Percentiles rank a stretch among this genome's conserved stretches.
Evolutionary conservation across 768 basidiomycete species (phyloP).

Genomic region (Russula abietina): DNA sequence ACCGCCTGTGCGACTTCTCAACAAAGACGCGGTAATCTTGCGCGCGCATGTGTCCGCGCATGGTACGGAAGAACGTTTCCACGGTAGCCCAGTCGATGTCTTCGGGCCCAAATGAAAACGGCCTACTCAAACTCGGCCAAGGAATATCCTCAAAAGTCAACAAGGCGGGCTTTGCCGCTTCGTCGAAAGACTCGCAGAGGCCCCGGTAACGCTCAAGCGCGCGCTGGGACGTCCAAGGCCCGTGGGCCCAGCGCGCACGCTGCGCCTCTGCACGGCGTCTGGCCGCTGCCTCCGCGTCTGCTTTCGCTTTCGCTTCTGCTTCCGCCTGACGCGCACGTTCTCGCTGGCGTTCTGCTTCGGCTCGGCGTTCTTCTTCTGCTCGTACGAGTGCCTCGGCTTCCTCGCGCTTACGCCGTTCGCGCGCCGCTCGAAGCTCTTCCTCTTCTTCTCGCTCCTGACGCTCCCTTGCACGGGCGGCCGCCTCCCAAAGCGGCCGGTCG

Average conservation of each 20-base stretch:
- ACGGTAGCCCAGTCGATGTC: constrained; percentile 69
- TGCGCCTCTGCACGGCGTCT: constrained; percentile 43
- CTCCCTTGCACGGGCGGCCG: constrained; percentile 35
- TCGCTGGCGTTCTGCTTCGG: constrained; percentile 28
- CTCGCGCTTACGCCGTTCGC: constrained; percentile 26
- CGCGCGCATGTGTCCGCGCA: constrained; percentile 45
- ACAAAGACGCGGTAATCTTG: constrained; percentile 63
- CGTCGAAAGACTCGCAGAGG: constrained; percentile 59
- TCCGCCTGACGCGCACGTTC: constrained; percentile 25
- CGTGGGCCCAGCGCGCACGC: constrained; percentile 47
- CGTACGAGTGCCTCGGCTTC: constrained; percentile 32
- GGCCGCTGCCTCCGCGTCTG: constrained; percentile 26
- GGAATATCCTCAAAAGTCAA: constrained; percentile 60
- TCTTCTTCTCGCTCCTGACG: constrained; percentile 28
- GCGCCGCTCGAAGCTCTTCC: constrained; percentile 26
- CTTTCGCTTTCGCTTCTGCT: not conserved
- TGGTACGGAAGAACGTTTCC: constrained; percentile 59
- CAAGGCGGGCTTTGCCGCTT: constrained; percentile 42
- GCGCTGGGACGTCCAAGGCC: constrained; percentile 56
- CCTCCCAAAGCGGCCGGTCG: constrained; percentile 59
- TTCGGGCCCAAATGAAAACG: constrained; percentile 47
- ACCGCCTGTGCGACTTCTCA: constrained; percentile 63
- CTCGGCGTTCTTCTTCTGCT: constrained; percentile 31
- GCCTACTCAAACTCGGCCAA: constrained; percentile 65
- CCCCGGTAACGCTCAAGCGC: constrained; percentile 66